Evolutionary conservation across 305 asterid species (phyloP).

Genomic region (Euphrasia arctica): DNA sequence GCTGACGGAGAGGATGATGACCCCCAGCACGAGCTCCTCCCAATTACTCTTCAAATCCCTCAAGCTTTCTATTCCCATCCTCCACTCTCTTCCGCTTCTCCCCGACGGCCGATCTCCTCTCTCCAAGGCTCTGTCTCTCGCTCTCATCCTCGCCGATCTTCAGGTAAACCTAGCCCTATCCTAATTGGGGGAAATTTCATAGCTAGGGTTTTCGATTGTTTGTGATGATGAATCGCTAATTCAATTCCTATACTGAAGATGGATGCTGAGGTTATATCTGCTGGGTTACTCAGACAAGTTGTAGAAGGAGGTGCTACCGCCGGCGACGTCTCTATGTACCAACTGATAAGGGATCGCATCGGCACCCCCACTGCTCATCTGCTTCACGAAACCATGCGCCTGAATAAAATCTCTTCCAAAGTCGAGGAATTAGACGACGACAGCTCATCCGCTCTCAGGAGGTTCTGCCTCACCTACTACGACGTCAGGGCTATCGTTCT

Average conservation of each 20-base stretch:
- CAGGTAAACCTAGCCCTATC: slow-evolving; percentile 41
- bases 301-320: slow-evolving; percentile 49
- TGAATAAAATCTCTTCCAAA: slow-evolving; percentile 57
- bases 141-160: slow-evolving; percentile 79
- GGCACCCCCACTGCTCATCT: slow-evolving; percentile 74
- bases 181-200: background rate
- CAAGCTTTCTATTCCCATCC: slow-evolving; percentile 76
- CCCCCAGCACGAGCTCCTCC: slow-evolving; percentile 45
- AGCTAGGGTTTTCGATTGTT: too few relatives aligned
- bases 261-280: slow-evolving; percentile 95
- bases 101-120: slow-evolving; percentile 79
- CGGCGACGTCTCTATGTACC: slow-evolving; percentile 46
- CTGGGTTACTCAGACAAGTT: slow-evolving; percentile 66
- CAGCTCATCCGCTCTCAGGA: slow-evolving; percentile 68
- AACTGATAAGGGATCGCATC: slow-evolving; percentile 51
- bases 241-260: slow-evolving; percentile 38
- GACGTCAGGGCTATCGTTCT: slow-evolving; percentile 84
- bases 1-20: slow-evolving; percentile 68
- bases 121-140: slow-evolving; percentile 71
- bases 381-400: slow-evolving; percentile 78
- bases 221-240: background rate
- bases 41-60: slow-evolving; percentile 71
- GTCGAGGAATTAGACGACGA: slow-evolving; percentile 65
- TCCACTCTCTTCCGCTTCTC: slow-evolving; percentile 57
- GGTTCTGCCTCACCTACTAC: slow-evolving; percentile 77